A percentile compares a stretch with the other conserved stretches of the same genome.
These are phyloP conservation scores for Wickerhamiella azyma DNA, from an alignment of 805 yeast genomes.

Conservation along the genomic window DNA sequence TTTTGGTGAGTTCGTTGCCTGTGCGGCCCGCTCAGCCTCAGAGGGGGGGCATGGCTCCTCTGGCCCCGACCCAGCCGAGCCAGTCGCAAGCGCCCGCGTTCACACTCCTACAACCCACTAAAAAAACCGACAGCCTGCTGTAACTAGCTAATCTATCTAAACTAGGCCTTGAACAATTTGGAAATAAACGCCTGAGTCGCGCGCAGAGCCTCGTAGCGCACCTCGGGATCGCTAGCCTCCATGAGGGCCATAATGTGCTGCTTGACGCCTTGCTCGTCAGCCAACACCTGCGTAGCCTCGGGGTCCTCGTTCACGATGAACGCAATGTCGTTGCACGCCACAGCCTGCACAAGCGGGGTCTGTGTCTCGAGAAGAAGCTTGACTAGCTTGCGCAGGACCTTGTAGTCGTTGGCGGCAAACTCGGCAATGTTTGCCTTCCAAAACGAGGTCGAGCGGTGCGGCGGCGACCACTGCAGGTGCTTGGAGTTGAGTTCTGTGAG, in stretches of 20 bases:
- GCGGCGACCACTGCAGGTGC: slow-evolving; percentile 76
- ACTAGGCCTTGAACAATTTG: slow-evolving; percentile 43
- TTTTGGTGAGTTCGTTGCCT: slow-evolving; percentile 1
- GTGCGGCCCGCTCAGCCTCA: neutral
- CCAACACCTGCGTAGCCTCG: slow-evolving; percentile 42
- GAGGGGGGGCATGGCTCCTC: neutral
- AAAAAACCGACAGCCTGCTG: neutral
- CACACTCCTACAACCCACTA: neutral
- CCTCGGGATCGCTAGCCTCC: slow-evolving; percentile 68
- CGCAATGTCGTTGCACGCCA: slow-evolving; percentile 54
- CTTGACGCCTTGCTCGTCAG: slow-evolving; percentile 45
- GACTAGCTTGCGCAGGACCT: slow-evolving; percentile 49
- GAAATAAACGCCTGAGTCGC: slow-evolving; percentile 92
- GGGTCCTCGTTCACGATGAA: slow-evolving; percentile 49
- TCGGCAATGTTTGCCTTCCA: slow-evolving; percentile 72
- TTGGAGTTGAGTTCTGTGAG: slow-evolving; percentile 70
- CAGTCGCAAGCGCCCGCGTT: slow-evolving; percentile 1
- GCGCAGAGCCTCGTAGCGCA: slow-evolving; percentile 86
- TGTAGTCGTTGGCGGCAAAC: slow-evolving; percentile 70
- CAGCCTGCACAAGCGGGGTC: slow-evolving; percentile 33
- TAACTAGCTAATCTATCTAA: neutral
- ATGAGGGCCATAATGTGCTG: slow-evolving; percentile 72
- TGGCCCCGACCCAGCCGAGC: neutral
- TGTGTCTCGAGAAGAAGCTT: slow-evolving; percentile 22
- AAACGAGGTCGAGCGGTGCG: slow-evolving; percentile 76